These are phyloP conservation scores for Starmerella tilneyi DNA, from an alignment of 805 yeast genomes.

Conservation along the genomic window DNA sequence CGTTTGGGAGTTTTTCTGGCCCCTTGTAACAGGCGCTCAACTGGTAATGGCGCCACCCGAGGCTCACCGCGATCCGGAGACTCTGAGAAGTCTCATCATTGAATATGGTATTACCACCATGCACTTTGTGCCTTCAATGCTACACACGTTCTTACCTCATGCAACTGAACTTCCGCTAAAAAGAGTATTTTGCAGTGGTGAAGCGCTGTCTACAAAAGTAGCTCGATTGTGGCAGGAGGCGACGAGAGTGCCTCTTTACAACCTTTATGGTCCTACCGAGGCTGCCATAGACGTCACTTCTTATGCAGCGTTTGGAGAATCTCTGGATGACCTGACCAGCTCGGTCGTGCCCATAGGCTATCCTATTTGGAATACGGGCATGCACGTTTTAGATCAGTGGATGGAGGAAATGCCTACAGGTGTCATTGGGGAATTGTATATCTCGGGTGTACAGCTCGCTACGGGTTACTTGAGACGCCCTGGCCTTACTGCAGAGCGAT, in stretches of 20 bases:
- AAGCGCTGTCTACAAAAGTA: constrained; percentile 10
- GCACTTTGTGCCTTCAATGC: constrained; percentile 21
- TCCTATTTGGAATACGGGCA: constrained; percentile 16
- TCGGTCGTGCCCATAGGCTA: constrained; percentile 14
- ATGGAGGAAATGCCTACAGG: constrained; percentile 23
- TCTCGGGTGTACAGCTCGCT: constrained; percentile 28
- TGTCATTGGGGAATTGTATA: constrained; percentile 28
- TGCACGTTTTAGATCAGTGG: constrained; percentile 11
- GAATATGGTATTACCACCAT: constrained; percentile 12
- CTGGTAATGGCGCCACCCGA: constrained; percentile 18
- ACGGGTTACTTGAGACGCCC: constrained; percentile 25
- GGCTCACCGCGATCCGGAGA: constrained; percentile 15
- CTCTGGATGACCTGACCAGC: neutral
- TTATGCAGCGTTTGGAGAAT: constrained; percentile 7
- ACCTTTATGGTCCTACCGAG: constrained; percentile 20
- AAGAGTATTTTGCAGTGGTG: constrained; percentile 18
- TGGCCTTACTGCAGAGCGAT: constrained; percentile 22
- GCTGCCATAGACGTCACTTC: constrained; percentile 20
- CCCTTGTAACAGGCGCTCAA: constrained; percentile 14
- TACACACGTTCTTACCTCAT: constrained; percentile 8
- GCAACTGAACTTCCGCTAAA: neutral
- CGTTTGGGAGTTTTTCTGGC: constrained; percentile 21
- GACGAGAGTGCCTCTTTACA: constrained; percentile 12
- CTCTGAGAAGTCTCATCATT: neutral
- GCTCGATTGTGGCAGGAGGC: constrained; percentile 10